A percentile compares a stretch with the other conserved stretches of the same genome.
Evolutionary conservation across 495 filamentous ascomycete genomes (phyloP).

Genomic region (Aspergillus conjunctus): DNA sequence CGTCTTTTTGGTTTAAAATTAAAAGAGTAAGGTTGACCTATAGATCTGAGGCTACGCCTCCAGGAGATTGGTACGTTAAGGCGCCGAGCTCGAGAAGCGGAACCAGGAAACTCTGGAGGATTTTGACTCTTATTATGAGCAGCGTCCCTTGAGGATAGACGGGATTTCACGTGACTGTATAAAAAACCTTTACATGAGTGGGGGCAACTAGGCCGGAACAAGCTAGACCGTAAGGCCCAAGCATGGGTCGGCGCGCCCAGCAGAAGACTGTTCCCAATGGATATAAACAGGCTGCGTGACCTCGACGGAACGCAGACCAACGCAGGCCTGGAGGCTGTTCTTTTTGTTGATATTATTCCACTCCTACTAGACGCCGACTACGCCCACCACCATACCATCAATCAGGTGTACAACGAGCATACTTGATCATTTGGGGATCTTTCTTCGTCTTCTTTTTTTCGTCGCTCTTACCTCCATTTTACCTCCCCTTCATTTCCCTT

Average conservation of each 20-base stretch:
- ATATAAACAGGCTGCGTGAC: slow-evolving; percentile 57
- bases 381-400: slow-evolving; percentile 9
- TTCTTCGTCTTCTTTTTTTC: slow-evolving; percentile 16
- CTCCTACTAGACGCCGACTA: slow-evolving; percentile 7
- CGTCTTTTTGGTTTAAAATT: slow-evolving; percentile 2
- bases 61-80: not conserved
- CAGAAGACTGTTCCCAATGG: slow-evolving; percentile 47
- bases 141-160: slow-evolving; percentile 14
- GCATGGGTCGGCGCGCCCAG: slow-evolving; percentile 50
- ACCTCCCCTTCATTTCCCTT: not conserved
- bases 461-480: slow-evolving; percentile 9
- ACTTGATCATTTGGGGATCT: not conserved
- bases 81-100: not conserved
- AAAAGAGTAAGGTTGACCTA: too few relatives aligned
- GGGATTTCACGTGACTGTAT: slow-evolving; percentile 40
- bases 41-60: too few relatives aligned
- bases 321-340: slow-evolving; percentile 19
- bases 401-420: not conserved
- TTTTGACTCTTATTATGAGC: not conserved
- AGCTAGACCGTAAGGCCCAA: slow-evolving; percentile 43
- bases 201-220: slow-evolving; percentile 28
- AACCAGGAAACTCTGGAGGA: not conserved
- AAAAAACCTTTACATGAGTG: slow-evolving; percentile 43
- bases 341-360: slow-evolving; percentile 23
- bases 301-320: slow-evolving; percentile 36